Percentiles rank a stretch among this genome's conserved stretches.
phyloP scores from a whole-genome alignment of 2,329 filamentous ascomycete species.

The Colletotrichum sp. region DNA sequence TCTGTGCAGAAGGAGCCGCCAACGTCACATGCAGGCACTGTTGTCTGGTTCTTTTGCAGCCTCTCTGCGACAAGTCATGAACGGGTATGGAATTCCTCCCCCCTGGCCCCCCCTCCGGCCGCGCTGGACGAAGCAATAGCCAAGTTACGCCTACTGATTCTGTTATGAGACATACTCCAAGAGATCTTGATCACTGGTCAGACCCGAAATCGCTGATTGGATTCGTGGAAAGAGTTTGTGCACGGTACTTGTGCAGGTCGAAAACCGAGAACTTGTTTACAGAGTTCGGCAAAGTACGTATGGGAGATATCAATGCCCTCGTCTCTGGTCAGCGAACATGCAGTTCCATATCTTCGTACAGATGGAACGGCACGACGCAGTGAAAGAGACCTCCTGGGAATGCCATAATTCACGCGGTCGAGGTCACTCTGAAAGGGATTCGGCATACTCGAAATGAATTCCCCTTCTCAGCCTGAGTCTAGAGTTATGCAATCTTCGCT shows the following conservation, averaged over 20 bases:
- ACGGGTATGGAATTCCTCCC: background rate
- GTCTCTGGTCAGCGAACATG: no score
- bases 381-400: no score
- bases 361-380: no score
- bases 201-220: background rate
- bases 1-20: background rate
- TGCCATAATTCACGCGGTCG: no score
- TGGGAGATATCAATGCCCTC: no score
- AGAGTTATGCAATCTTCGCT: no score
- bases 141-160: background rate
- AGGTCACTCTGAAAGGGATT: no score
- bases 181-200: background rate
- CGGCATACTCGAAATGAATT: no score
- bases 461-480: no score
- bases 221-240: background rate
- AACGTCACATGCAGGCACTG: background rate
- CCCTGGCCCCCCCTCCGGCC: background rate
- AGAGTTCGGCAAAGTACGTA: no score
- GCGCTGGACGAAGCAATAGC: background rate
- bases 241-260: background rate
- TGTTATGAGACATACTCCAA: background rate
- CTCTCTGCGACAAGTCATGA: background rate
- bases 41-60: background rate
- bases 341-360: no score
- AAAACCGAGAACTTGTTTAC: background rate